These are phyloP conservation scores for Calonectria leucothoes DNA, from an alignment of 2,329 filamentous ascomycete species.

Conservation along the genomic window DNA sequence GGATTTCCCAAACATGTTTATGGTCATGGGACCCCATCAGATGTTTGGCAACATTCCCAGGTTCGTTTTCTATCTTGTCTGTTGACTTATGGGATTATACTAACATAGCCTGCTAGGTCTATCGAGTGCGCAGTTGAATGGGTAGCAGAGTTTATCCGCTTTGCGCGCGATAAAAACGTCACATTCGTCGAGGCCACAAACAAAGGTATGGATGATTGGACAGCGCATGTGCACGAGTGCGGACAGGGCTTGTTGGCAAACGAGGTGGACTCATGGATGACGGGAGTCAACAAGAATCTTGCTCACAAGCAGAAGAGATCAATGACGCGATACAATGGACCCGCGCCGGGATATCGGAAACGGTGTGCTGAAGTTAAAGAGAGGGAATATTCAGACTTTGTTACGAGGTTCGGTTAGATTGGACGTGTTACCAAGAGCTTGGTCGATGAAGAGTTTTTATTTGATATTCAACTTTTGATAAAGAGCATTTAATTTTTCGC, in stretches of 20 bases:
- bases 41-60: constrained; percentile 56
- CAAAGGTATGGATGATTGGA: constrained; percentile 55
- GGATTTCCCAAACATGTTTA: constrained; percentile 61
- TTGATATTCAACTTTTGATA: too few relatives aligned
- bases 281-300: constrained; percentile 58
- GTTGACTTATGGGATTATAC: neutral
- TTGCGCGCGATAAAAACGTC: constrained; percentile 45
- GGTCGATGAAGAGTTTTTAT: too few relatives aligned
- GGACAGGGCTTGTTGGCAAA: constrained; percentile 54
- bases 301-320: constrained; percentile 1
- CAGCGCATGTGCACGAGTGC: constrained; percentile 60
- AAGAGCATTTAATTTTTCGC: too few relatives aligned
- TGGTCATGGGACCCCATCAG: constrained; percentile 57
- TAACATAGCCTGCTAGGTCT: neutral
- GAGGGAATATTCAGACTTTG: neutral
- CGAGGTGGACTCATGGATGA: constrained; percentile 63
- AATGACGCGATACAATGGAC: neutral
- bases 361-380: neutral
- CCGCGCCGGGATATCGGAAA: neutral
- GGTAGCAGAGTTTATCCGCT: constrained; percentile 49
- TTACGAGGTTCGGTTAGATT: neutral
- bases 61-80: constrained; percentile 21
- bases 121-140: constrained; percentile 54
- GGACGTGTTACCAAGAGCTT: neutral
- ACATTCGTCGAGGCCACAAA: constrained; percentile 53